phyloP scores from a whole-genome alignment of 345 rosid species.

The Sonneratia caseolaris region DNA sequence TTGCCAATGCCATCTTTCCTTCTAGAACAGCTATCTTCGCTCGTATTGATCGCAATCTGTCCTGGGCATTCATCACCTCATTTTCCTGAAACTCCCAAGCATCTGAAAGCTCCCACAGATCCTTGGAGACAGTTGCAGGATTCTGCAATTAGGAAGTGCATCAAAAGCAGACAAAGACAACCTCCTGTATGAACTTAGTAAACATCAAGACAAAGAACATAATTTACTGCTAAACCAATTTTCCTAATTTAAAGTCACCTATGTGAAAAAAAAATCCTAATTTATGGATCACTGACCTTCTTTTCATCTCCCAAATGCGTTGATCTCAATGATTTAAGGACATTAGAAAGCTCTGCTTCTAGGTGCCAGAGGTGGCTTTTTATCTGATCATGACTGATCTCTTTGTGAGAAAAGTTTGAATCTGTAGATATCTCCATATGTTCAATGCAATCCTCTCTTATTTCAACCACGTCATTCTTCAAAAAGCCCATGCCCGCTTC shows the following conservation, averaged over 20 bases:
- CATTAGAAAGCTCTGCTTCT: conserved; percentile 71
- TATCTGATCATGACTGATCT: conserved; percentile 27
- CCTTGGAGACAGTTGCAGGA: conserved; percentile 22
- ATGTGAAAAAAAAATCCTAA: neutral
- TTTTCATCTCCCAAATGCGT: conserved; percentile 23
- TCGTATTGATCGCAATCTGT: conserved; percentile 63
- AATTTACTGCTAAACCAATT: neutral
- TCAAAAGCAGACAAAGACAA: neutral
- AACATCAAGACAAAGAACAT: neutral
- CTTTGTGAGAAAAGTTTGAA: conserved; percentile 19
- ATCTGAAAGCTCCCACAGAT: conserved; percentile 54
- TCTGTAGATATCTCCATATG: conserved; percentile 23
- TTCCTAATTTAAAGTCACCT: neutral
- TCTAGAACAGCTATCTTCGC: conserved; percentile 77
- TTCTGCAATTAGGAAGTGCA: conserved; percentile 21
- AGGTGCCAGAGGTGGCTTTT: conserved; percentile 53
- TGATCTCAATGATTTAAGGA: conserved; percentile 52
- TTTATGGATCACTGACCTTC: conserved; percentile 28
- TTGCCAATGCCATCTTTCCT: conserved; percentile 84
- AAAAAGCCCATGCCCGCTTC: conserved; percentile 6
- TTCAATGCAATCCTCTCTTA: conserved; percentile 19
- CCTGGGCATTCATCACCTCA: conserved; percentile 57
- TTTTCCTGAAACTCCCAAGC: conserved; percentile 80
- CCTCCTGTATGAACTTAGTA: neutral
- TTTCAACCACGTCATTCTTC: conserved; percentile 21